Evolutionary conservation across 371 early-diverging fungal genomes (phyloP).

Genomic region (Capillidium heterosporum): DNA sequence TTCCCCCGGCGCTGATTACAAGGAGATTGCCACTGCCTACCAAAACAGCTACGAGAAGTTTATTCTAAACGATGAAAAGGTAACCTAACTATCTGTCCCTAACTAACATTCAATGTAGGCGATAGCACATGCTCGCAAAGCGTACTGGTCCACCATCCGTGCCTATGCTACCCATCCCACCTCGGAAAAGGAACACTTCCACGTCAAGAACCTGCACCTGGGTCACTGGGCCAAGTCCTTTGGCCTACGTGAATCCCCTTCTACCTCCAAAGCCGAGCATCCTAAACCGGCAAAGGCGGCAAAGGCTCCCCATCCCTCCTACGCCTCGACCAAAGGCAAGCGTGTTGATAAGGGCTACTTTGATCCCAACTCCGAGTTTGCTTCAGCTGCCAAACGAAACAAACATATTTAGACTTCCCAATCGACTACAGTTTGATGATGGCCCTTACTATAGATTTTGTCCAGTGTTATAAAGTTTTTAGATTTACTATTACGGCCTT

Average conservation of each 20-base stretch:
- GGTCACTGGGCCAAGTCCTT: constrained; percentile 95
- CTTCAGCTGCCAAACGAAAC: too few relatives aligned
- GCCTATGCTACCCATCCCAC: constrained; percentile 81
- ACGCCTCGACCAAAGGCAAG: not conserved
- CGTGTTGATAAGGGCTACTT: not conserved
- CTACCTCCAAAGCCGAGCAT: not conserved
- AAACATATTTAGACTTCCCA: too few relatives aligned
- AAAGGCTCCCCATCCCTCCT: not conserved
- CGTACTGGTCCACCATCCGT: constrained; percentile 73
- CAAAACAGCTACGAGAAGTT: constrained; percentile 46
- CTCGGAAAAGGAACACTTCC: constrained; percentile 66
- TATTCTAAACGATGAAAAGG: constrained; percentile 25
- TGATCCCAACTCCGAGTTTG: constrained; percentile 2
- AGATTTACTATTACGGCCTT: too few relatives aligned
- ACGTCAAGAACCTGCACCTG: constrained; percentile 77
- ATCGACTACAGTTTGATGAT: too few relatives aligned
- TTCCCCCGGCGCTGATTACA: constrained; percentile 21
- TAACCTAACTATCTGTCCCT: constrained; percentile 11
- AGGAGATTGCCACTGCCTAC: constrained; percentile 34
- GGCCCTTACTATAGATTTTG: too few relatives aligned
- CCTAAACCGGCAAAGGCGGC: too few relatives aligned
- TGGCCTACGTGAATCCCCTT: constrained; percentile 72
- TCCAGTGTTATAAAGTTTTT: too few relatives aligned
- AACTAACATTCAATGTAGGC: constrained; percentile 19
- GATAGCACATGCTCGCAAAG: constrained; percentile 42